Conservation (phyloP, 2,329 filamentous ascomycete species). For the Xylariaceae sp. region DNA sequence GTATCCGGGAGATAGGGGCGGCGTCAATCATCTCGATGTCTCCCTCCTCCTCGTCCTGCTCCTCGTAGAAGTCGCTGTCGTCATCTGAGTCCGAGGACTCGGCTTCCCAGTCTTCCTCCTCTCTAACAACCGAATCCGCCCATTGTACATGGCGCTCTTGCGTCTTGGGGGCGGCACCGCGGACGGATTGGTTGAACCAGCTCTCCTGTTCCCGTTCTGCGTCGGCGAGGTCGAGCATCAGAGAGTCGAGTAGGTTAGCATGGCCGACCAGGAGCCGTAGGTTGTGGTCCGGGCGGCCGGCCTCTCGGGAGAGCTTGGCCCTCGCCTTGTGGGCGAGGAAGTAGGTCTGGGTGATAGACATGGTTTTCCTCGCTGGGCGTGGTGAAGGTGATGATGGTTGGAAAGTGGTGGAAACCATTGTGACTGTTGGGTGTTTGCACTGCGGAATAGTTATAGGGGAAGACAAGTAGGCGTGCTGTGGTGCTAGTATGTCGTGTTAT, state of each 20-base stretch:
- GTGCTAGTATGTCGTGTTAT: constrained; percentile 31
- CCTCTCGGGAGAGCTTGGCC: constrained; percentile 91
- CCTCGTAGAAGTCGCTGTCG: constrained; percentile 46
- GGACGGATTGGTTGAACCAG: constrained; percentile 96
- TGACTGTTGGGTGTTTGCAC: constrained; percentile 16
- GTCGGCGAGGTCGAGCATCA: constrained; percentile 89
- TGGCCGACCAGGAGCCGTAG: constrained; percentile 93
- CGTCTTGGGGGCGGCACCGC: constrained; percentile 55
- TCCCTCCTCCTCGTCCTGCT: constrained; percentile 35
- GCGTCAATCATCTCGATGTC: constrained; percentile 51
- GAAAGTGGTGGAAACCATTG: constrained; percentile 33
- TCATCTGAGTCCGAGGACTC: constrained; percentile 55
- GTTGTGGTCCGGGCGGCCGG: constrained; percentile 85
- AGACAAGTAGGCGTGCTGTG: constrained; percentile 8
- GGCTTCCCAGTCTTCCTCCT: constrained; percentile 60
- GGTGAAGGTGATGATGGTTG: constrained; percentile 27
- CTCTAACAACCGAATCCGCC: constrained; percentile 72
- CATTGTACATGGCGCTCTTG: constrained; percentile 77
- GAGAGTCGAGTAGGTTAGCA: constrained; percentile 91
- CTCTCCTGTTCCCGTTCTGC: constrained; percentile 93
- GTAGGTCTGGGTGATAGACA: constrained; percentile 98
- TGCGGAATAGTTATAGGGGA: not conserved
- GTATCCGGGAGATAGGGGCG: constrained; percentile 42
- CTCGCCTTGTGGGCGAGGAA: constrained; percentile 95
- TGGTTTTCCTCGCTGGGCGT: constrained; percentile 64